These are phyloP conservation scores for Stemphylium beticola DNA, from an alignment of 2,329 filamentous ascomycete species.

Conservation along the genomic window DNA sequence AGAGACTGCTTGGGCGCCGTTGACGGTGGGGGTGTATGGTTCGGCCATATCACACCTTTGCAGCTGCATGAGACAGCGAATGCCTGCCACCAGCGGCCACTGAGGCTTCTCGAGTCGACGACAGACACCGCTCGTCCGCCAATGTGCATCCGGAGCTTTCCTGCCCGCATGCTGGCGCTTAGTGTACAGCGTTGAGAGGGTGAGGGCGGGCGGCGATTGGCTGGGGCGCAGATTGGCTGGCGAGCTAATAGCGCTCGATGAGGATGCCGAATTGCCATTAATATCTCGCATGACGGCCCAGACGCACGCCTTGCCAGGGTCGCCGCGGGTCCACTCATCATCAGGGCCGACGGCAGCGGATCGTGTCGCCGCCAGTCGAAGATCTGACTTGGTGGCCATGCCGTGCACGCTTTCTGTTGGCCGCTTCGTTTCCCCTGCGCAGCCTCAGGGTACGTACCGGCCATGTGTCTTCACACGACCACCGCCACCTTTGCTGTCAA, in stretches of 20 bases:
- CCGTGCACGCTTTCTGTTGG: constrained; percentile 22
- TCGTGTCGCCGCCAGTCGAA: constrained; percentile 32
- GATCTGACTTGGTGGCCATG: constrained; percentile 37
- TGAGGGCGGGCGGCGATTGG: constrained; percentile 38
- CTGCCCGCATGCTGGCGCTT: constrained; percentile 45
- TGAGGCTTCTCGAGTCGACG: constrained; percentile 32
- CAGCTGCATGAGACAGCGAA: constrained; percentile 43
- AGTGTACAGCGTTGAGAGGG: constrained; percentile 37
- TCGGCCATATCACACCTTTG: constrained; percentile 38
- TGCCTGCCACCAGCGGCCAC: constrained; percentile 35
- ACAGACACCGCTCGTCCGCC: constrained; percentile 31
- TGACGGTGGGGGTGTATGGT: constrained; percentile 41
- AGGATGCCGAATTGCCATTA: constrained; percentile 40
- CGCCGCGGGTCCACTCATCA: constrained; percentile 13
- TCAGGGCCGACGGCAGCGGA: constrained; percentile 28
- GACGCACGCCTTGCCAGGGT: constrained; percentile 25
- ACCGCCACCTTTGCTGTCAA: neutral
- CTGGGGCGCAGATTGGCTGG: constrained; percentile 21
- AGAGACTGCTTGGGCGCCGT: constrained; percentile 43
- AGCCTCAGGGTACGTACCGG: constrained; percentile 12
- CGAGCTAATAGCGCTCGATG: constrained; percentile 35
- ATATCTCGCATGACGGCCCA: constrained; percentile 31
- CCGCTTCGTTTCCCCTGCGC: constrained; percentile 7
- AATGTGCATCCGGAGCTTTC: constrained; percentile 37
- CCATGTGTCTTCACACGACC: constrained; percentile 13